Evolutionary conservation across 2,329 filamentous ascomycete species (phyloP), one percentile per base, ranked within the genome.

Genomic region (Arthrobotrys sphaeroides): DNA sequence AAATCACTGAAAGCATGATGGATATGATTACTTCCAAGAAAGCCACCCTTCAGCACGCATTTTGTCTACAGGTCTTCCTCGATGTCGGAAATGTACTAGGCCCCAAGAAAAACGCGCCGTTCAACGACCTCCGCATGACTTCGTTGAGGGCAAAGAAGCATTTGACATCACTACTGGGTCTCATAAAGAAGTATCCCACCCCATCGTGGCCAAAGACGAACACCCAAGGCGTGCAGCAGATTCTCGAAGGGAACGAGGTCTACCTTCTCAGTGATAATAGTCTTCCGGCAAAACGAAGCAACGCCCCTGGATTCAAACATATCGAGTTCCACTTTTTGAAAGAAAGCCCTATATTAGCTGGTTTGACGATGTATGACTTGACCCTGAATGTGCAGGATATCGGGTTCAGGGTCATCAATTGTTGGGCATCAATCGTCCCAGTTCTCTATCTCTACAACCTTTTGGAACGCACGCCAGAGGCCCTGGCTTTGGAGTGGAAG

Each of bases 61-160:
- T 40, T 33, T 38, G 51, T 16, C 12, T 40, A 4, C 60, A 64
- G n/a, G 18, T 64, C 10, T 36, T 64, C 3, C 43, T 64, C 16
- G 60, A 64, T 20, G 28, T 64, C 40, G 43, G 43, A 26, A 64
- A 64, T 31, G 24, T 10, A 9, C 43, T 64, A 1, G 43, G 7
- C 12, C 5, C 28, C 1, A 64, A 51, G 26, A 51, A 64, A 33
- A 1, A 10, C 9, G 60, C 16, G 18, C 40, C 60, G 3, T 64
- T 38, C 43, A 49, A 64, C 9, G 60, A 64, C 10, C 31, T 51
- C n/a, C 60, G 43, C 13, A 38, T 64, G 60, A 64, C 42, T 2
- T 22, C 28, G 18, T 24, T 64, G 12, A 49, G 43, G 24, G 60
- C 60, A 6, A 64, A 64, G 43, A 64, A 64, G 26, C 36, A 38